Percentiles rank a stretch among this genome's conserved stretches.
Evolutionary conservation across 1,284 basidiomycete species (phyloP).

Genomic region (Moesziomyces parantarcticus): DNA sequence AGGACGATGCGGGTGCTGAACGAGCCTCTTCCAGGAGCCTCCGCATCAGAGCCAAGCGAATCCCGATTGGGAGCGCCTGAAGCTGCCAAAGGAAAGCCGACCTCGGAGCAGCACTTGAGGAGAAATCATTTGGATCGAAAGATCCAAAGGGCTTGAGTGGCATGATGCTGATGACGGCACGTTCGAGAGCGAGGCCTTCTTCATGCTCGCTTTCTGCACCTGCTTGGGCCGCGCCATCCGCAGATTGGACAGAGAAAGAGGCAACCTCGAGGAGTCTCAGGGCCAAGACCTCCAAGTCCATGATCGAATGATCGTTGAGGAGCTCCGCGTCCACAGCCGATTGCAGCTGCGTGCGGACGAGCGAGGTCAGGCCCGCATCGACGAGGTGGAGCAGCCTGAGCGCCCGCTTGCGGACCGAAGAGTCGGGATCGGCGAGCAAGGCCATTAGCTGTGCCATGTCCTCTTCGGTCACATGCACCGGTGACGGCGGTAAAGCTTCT

Average conservation of each 20-base stretch:
- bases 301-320: neutral
- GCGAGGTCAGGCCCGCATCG: conserved; percentile 11
- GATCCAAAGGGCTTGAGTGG: conserved; percentile 8
- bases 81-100: conserved; percentile 2
- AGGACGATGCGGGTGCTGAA: neutral
- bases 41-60: conserved; percentile 1
- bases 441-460: conserved; percentile 40
- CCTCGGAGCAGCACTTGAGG: neutral
- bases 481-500: neutral
- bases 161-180: conserved; percentile 8
- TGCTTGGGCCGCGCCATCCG: neutral
- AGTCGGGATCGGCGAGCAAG: conserved; percentile 25
- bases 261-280: conserved; percentile 23
- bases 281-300: neutral
- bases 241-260: conserved; percentile 7
- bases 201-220: neutral
- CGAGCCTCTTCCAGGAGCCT: neutral
- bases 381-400: conserved; percentile 24
- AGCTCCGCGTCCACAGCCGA: conserved; percentile 10
- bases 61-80: neutral
- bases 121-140: neutral
- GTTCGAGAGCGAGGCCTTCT: conserved; percentile 3
- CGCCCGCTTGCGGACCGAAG: conserved; percentile 20
- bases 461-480: conserved; percentile 17
- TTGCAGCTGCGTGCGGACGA: conserved; percentile 29